Conservation (phyloP, 2,329 filamentous ascomycete species). For the Trichoderma lentiforme region DNA sequence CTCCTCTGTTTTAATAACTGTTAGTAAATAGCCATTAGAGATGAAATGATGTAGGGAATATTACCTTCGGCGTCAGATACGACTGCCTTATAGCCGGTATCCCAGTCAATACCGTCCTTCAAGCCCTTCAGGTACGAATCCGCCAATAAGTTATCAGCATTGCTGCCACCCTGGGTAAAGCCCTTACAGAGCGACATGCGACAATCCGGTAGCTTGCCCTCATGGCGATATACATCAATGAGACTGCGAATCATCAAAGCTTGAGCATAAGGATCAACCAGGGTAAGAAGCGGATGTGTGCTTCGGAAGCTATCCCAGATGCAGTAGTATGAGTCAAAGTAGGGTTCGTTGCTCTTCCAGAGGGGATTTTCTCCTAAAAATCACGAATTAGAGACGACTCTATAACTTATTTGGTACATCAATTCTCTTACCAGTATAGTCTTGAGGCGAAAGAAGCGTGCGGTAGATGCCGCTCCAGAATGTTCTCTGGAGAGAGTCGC, state of each 20-base stretch:
- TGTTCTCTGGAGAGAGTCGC: constrained; percentile 55
- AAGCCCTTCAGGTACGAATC: constrained; percentile 72
- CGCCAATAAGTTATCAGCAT: constrained; percentile 68
- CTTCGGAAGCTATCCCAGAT: constrained; percentile 75
- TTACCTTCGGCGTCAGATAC: constrained; percentile 66
- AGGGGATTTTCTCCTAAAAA: constrained; percentile 63
- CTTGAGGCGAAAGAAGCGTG: constrained; percentile 66
- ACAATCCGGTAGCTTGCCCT: constrained; percentile 70
- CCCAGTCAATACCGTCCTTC: constrained; percentile 62
- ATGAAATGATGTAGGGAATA: constrained; percentile 36
- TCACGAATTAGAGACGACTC: not conserved
- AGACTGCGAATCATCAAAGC: constrained; percentile 67
- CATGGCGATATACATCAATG: constrained; percentile 67
- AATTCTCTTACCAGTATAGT: constrained; percentile 53
- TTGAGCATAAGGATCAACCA: constrained; percentile 66
- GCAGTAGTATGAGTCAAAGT: constrained; percentile 66
- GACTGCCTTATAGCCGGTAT: constrained; percentile 67
- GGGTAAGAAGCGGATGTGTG: constrained; percentile 67
- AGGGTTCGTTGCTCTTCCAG: constrained; percentile 68
- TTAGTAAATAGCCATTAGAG: not conserved
- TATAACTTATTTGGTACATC: not conserved
- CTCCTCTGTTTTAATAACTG: constrained; percentile 33
- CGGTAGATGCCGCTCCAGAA: constrained; percentile 73
- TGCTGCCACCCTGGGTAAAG: constrained; percentile 72
- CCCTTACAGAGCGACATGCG: constrained; percentile 75